Conservation (phyloP, 805 yeast species). For the Spathaspora hagerdaliae region DNA sequence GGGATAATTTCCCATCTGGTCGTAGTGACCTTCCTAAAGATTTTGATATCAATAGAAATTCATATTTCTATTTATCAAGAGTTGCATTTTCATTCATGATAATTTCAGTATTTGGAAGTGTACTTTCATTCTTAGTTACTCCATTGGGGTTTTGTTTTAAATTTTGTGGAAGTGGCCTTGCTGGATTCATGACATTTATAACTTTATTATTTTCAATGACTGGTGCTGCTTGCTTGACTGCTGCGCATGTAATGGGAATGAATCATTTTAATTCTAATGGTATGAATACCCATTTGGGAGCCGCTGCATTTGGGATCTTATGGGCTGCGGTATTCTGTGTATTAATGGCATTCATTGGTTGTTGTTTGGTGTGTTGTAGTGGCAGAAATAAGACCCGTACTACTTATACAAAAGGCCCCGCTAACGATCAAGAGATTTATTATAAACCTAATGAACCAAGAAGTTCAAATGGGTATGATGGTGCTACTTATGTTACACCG, state of each 20-base stretch:
- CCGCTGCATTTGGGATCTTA: slow-evolving; percentile 52
- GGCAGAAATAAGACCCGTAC: neutral
- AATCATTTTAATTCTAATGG: slow-evolving; percentile 43
- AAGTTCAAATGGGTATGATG: neutral
- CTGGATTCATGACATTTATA: slow-evolving; percentile 6
- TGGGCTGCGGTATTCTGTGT: slow-evolving; percentile 46
- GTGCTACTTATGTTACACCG: neutral
- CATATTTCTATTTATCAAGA: slow-evolving; percentile 64
- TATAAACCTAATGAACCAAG: neutral
- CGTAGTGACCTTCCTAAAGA: slow-evolving; percentile 41
- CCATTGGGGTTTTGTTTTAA: slow-evolving; percentile 5
- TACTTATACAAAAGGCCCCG: neutral
- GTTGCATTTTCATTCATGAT: slow-evolving; percentile 24
- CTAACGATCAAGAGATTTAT: neutral
- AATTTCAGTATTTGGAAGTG: slow-evolving; percentile 60
- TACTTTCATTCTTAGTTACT: slow-evolving; percentile 28
- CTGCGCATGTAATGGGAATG: slow-evolving; percentile 52
- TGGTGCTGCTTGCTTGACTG: slow-evolving; percentile 49
- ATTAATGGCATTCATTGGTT: slow-evolving; percentile 8
- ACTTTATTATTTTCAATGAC: slow-evolving; percentile 42
- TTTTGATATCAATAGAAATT: slow-evolving; percentile 45
- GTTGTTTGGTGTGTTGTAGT: slow-evolving; percentile 1
- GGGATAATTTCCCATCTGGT: slow-evolving; percentile 18
- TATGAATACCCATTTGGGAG: slow-evolving; percentile 41
- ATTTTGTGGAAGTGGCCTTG: slow-evolving; percentile 2